Conservation (phyloP, 495 filamentous ascomycete species). For the Ramalina intermedia region DNA sequence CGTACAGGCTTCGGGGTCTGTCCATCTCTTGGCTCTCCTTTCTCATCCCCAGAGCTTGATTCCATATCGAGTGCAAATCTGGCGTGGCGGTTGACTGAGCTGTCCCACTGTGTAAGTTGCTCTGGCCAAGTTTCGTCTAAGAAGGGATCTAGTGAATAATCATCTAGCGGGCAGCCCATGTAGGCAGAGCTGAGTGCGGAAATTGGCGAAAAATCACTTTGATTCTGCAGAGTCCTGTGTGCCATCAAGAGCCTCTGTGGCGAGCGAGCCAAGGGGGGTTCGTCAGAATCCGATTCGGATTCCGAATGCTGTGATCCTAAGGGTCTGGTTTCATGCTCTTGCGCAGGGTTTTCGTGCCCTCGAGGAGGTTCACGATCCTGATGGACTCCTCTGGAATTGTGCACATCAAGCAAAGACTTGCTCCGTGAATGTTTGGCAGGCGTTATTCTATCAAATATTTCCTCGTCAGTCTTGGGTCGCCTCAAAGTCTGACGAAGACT, state of each 20-base stretch:
- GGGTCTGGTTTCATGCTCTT: background rate
- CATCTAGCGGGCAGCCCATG: background rate
- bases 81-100: background rate
- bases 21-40: background rate
- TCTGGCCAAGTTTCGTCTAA: background rate
- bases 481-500: background rate
- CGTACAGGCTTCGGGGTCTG: background rate
- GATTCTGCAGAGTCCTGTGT: background rate
- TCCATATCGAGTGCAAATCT: background rate
- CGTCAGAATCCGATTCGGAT: background rate
- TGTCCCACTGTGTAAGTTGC: background rate
- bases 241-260: background rate
- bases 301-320: background rate
- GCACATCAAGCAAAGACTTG: background rate
- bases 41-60: background rate
- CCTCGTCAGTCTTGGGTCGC: conserved; percentile 1
- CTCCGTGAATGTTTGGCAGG: background rate
- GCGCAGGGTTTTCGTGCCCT: background rate
- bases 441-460: background rate
- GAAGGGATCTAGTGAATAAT: background rate
- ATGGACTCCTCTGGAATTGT: background rate
- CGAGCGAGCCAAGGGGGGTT: background rate
- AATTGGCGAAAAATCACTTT: background rate
- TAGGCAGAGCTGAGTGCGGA: background rate
- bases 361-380: background rate